phyloP scores from a whole-genome alignment of 2,329 filamentous ascomycete genomes.

The Pestalotiopsis sp. region DNA sequence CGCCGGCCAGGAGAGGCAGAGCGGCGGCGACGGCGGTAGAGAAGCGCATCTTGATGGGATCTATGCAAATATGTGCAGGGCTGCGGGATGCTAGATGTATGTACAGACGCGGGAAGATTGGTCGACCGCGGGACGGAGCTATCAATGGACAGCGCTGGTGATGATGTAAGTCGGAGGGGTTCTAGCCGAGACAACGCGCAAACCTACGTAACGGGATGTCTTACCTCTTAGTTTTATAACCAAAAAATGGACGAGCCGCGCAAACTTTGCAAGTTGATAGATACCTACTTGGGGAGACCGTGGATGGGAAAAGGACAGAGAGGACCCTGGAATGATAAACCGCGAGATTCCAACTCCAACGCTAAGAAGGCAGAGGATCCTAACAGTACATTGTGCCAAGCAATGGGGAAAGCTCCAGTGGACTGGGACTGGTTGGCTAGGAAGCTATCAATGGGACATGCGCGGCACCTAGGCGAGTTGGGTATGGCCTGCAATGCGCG shows the following conservation, averaged over 20 bases:
- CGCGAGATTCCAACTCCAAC: constrained; percentile 1
- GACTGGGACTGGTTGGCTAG: constrained; percentile 3
- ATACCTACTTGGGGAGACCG: background rate
- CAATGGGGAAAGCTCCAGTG: constrained; percentile 7
- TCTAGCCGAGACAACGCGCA: background rate
- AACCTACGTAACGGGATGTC: background rate
- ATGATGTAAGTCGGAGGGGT: constrained; percentile 14
- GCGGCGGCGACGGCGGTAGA: constrained; percentile 50
- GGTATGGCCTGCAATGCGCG: background rate
- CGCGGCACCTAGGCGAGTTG: background rate
- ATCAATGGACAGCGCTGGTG: background rate
- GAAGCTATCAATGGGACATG: background rate
- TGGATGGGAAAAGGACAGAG: constrained; percentile 5
- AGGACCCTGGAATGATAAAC: constrained; percentile 4
- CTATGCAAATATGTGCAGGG: background rate
- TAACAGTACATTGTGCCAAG: background rate
- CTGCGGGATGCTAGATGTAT: constrained; percentile 10
- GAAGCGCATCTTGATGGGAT: constrained; percentile 56
- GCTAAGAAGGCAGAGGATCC: background rate
- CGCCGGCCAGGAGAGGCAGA: constrained; percentile 56
- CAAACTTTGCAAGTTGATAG: background rate
- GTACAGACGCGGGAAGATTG: constrained; percentile 7
- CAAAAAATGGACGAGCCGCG: background rate
- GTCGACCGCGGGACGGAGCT: constrained; percentile 13
- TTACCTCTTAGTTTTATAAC: background rate